These are phyloP conservation scores for Jaltomata sinuosa DNA, from an alignment of 257 asterid genomes.

Conservation along the genomic window DNA sequence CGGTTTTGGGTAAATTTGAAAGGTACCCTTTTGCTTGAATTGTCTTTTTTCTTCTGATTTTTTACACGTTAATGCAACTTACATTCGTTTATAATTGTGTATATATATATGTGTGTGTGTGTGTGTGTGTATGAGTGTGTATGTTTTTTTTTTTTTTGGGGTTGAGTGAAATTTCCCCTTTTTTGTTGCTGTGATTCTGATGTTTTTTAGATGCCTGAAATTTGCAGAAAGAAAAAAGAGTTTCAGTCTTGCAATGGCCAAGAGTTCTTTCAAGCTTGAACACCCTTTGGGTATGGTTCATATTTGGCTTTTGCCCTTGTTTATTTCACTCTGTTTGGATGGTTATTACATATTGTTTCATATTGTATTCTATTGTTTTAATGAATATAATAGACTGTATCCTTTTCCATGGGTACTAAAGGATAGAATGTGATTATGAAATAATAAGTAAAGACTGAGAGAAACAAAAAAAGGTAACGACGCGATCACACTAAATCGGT, in stretches of 20 bases:
- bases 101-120: neutral
- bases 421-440: no score
- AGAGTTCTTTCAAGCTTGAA: constrained; percentile 49
- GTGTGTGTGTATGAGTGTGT: no score
- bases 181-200: neutral
- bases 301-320: neutral
- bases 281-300: constrained; percentile 47
- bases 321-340: no score
- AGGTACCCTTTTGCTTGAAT: neutral
- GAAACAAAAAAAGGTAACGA: no score
- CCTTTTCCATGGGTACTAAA: no score
- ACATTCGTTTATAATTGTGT: neutral
- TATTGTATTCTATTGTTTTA: no score
- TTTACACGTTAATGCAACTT: neutral
- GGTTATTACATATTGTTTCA: no score
- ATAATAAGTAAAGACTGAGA: no score
- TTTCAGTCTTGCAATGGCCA: constrained; percentile 45
- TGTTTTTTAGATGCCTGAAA: constrained; percentile 33
- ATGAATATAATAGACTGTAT: no score
- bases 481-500: no score
- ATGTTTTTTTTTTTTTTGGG: neutral
- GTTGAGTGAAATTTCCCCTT: neutral
- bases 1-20: neutral
- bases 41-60: neutral
- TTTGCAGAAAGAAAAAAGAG: constrained; percentile 41